phyloP scores from a whole-genome alignment of 1,139 yeast species.

The Yamadazyma atlantica region DNA sequence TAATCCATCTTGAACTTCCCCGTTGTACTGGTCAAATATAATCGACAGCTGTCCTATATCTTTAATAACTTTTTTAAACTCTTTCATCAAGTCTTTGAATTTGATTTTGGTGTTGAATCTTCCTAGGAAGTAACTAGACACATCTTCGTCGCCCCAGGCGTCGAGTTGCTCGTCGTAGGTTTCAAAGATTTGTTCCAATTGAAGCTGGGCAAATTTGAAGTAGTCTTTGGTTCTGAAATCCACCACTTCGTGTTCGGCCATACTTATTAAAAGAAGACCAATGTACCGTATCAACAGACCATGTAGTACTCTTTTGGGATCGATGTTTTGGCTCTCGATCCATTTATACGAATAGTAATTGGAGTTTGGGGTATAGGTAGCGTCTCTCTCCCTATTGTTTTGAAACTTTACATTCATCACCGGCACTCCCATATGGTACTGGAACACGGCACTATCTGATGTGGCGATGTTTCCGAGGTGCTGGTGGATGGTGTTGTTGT shows the following conservation, averaged over 20 bases:
- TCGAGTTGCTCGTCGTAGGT: slow-evolving; percentile 14
- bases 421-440: slow-evolving; percentile 34
- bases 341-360: slow-evolving; percentile 37
- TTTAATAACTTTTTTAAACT: slow-evolving; percentile 6
- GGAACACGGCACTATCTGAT: slow-evolving; percentile 36
- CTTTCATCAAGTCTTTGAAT: slow-evolving; percentile 15
- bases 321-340: slow-evolving; percentile 29
- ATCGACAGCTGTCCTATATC: slow-evolving; percentile 14
- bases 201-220: slow-evolving; percentile 19
- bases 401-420: slow-evolving; percentile 35
- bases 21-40: slow-evolving; percentile 36
- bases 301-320: slow-evolving; percentile 32
- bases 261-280: slow-evolving; percentile 37
- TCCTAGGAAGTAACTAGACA: slow-evolving; percentile 22
- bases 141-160: slow-evolving; percentile 23
- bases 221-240: slow-evolving; percentile 28
- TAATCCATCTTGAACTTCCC: slow-evolving; percentile 46
- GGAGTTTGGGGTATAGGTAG: slow-evolving; percentile 36
- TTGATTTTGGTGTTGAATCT: slow-evolving; percentile 24
- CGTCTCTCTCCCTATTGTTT: slow-evolving; percentile 30
- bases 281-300: slow-evolving; percentile 38
- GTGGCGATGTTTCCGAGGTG: slow-evolving; percentile 26
- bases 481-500: slow-evolving; percentile 31
- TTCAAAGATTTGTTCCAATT: slow-evolving; percentile 19
- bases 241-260: slow-evolving; percentile 46